phyloP scores from a whole-genome alignment of 2,329 filamentous ascomycete genomes.

The Dothiorella sarmentorum region DNA sequence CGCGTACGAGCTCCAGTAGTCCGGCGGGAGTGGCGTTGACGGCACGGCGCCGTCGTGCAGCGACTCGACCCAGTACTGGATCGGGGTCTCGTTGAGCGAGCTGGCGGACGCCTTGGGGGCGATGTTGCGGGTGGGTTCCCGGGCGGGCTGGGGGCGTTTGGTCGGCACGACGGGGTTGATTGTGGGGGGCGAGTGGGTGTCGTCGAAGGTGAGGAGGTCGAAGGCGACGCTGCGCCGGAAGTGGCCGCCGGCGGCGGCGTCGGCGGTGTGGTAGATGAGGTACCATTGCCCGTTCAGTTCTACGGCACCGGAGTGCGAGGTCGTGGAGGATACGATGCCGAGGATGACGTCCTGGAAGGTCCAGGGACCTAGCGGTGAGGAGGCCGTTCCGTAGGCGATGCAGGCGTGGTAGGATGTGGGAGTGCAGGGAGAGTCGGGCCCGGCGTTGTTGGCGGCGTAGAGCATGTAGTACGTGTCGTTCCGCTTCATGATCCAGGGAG shows the following conservation, averaged over 20 bases:
- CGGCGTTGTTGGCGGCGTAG: constrained; percentile 41
- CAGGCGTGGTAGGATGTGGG: constrained; percentile 41
- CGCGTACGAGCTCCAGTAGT: constrained; percentile 39
- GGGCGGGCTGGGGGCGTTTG: constrained; percentile 22
- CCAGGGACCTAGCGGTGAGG: constrained; percentile 37
- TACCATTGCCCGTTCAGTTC: constrained; percentile 30
- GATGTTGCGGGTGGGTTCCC: constrained; percentile 33
- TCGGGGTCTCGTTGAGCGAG: constrained; percentile 28
- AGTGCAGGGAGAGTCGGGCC: constrained; percentile 36
- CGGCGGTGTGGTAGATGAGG: constrained; percentile 38
- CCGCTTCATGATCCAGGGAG: constrained; percentile 40
- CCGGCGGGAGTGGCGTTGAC: constrained; percentile 34
- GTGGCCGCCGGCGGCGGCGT: constrained; percentile 34
- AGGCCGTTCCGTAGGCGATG: constrained; percentile 38
- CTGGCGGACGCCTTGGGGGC: constrained; percentile 28
- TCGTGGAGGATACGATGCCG: constrained; percentile 38
- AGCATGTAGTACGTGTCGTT: constrained; percentile 39
- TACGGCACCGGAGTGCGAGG: constrained; percentile 37
- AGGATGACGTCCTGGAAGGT: constrained; percentile 35
- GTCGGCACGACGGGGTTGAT: constrained; percentile 34
- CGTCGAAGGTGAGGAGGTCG: constrained; percentile 34
- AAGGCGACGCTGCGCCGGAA: constrained; percentile 39
- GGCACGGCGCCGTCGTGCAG: constrained; percentile 34
- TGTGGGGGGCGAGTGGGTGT: constrained; percentile 23
- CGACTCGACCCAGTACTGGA: constrained; percentile 39